Percentiles rank a stretch among this genome's conserved stretches.
Evolutionary conservation across 208 protist genomes (phyloP).

Genomic region (Leishmania amazonensis): DNA sequence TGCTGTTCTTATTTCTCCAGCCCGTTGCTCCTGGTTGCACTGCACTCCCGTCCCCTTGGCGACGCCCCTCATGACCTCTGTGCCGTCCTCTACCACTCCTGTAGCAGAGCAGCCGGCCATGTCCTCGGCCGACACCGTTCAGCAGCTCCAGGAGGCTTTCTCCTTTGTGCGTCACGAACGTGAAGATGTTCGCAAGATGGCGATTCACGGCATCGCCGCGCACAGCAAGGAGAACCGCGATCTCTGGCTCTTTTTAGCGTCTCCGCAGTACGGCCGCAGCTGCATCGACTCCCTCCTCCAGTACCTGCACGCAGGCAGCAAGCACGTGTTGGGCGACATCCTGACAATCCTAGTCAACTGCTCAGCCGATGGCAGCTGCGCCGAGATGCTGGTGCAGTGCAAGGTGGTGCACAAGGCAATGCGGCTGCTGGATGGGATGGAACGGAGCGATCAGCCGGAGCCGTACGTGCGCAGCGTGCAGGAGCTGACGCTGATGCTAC

Average conservation of each 20-base stretch:
- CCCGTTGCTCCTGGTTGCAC: not conserved
- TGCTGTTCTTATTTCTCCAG: not conserved
- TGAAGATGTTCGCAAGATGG: slow-evolving; percentile 87
- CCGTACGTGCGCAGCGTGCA: slow-evolving; percentile 48
- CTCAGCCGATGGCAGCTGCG: slow-evolving; percentile 65
- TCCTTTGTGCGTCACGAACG: slow-evolving; percentile 63
- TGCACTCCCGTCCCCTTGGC: not conserved
- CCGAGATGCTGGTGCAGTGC: slow-evolving; percentile 69
- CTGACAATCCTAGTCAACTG: slow-evolving; percentile 85
- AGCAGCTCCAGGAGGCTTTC: slow-evolving; percentile 69
- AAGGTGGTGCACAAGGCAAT: slow-evolving; percentile 76
- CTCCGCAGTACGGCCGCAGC: slow-evolving; percentile 37
- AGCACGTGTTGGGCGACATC: slow-evolving; percentile 65
- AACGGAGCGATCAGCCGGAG: slow-evolving; percentile 36
- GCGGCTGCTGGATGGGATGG: slow-evolving; percentile 76
- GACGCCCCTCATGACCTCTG: not conserved
- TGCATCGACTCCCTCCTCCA: slow-evolving; percentile 65
- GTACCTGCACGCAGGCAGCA: slow-evolving; percentile 53
- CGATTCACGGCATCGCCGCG: slow-evolving; percentile 67
- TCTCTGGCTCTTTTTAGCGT: slow-evolving; percentile 55
- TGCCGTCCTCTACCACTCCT: not conserved
- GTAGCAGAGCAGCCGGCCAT: not conserved
- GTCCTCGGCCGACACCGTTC: slow-evolving; percentile 23
- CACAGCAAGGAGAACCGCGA: slow-evolving; percentile 80
- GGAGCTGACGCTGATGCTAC: slow-evolving; percentile 86